phyloP scores from a whole-genome alignment of 495 filamentous ascomycete genomes.

The Poronia punctata region DNA sequence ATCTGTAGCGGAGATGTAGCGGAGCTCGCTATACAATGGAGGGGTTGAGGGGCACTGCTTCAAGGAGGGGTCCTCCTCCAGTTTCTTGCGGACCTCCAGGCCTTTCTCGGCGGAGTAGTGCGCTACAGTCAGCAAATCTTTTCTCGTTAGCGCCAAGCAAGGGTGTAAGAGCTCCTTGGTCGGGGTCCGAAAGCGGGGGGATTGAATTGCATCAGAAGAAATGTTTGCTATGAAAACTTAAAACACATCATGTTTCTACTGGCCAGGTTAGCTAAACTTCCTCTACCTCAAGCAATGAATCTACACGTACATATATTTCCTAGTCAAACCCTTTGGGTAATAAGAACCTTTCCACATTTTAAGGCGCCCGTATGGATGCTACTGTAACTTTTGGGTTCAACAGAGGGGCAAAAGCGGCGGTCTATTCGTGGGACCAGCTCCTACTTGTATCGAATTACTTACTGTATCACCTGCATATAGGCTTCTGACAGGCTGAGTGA shows the following conservation, averaged over 20 bases:
- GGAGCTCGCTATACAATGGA: conserved; percentile 1
- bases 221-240: too few species aligned
- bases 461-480: conserved; percentile 4
- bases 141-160: conserved; percentile 7
- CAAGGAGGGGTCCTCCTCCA: too few species aligned
- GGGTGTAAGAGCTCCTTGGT: conserved; percentile 5
- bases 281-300: too few species aligned
- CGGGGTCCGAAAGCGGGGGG: conserved; percentile 28
- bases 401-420: conserved; percentile 4
- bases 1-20: conserved; percentile 2
- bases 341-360: too few species aligned
- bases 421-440: conserved; percentile 1
- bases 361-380: too few species aligned
- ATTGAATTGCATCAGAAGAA: conserved; percentile 12
- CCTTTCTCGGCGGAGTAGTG: not conserved
- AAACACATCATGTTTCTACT: too few species aligned
- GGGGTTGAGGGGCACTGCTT: too few species aligned
- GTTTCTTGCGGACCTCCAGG: not conserved
- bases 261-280: too few species aligned
- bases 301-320: too few species aligned
- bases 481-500: not conserved
- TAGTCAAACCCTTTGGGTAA: too few species aligned
- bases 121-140: conserved; percentile 10
- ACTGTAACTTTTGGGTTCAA: too few species aligned
- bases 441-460: conserved; percentile 8